A percentile compares a stretch with the other conserved stretches of the same genome.
These are phyloP conservation scores for Ogataea corticis DNA, from an alignment of 805 yeast species.

Conservation along the genomic window DNA sequence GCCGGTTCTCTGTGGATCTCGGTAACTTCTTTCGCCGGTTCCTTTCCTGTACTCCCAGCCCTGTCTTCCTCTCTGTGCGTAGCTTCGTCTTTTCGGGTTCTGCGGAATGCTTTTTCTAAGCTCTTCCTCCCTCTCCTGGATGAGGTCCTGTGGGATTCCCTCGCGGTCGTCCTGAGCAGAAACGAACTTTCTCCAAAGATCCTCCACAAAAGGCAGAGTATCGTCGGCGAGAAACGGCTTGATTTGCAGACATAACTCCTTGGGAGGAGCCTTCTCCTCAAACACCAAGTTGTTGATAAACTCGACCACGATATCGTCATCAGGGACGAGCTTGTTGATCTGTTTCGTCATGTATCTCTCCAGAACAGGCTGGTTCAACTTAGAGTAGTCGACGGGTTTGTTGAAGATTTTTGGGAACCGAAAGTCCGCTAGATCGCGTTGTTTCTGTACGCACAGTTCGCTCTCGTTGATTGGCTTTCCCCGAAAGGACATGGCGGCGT, in stretches of 20 bases:
- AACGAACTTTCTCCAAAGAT: slow-evolving; percentile 45
- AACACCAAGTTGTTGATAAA: slow-evolving; percentile 45
- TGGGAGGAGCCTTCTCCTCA: slow-evolving; percentile 40
- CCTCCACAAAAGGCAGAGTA: slow-evolving; percentile 39
- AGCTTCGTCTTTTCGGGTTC: too few relatives aligned
- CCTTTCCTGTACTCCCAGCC: too few relatives aligned
- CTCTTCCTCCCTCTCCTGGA: slow-evolving; percentile 12
- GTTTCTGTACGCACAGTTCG: slow-evolving; percentile 13
- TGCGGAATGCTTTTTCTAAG: background rate
- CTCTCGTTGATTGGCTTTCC: slow-evolving; percentile 18
- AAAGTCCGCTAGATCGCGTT: slow-evolving; percentile 18
- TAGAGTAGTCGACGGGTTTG: slow-evolving; percentile 36
- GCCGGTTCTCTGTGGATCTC: background rate
- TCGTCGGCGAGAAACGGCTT: slow-evolving; percentile 46
- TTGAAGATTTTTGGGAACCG: slow-evolving; percentile 40
- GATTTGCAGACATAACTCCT: slow-evolving; percentile 43
- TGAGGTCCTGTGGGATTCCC: slow-evolving; percentile 45
- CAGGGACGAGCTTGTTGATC: slow-evolving; percentile 42
- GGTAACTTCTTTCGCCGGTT: background rate
- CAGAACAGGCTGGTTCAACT: slow-evolving; percentile 41
- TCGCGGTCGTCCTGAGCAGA: slow-evolving; percentile 45
- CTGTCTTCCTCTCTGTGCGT: too few relatives aligned
- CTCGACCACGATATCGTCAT: slow-evolving; percentile 50
- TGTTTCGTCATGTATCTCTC: slow-evolving; percentile 40
- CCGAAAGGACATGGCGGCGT: slow-evolving; percentile 11